These are phyloP conservation scores for Dictyostelium citrinum DNA, from an alignment of 78 protist genomes.

Conservation along the genomic window DNA sequence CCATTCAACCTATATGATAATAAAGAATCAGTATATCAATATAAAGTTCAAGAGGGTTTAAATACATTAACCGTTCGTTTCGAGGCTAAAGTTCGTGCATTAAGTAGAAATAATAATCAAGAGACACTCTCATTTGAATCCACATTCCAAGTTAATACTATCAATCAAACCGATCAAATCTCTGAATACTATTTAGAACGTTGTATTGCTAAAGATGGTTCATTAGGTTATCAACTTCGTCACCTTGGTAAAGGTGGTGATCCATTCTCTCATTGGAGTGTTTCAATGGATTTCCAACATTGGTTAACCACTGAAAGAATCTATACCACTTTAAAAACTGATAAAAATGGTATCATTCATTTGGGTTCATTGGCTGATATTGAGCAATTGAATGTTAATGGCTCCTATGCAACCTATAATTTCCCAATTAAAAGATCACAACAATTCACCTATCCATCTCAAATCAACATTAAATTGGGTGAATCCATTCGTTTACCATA, in stretches of 20 bases:
- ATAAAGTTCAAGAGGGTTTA: slow-evolving; percentile 61
- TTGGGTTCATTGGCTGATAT: slow-evolving; percentile 25
- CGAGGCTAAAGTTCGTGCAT: slow-evolving; percentile 1
- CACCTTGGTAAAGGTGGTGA: slow-evolving; percentile 71
- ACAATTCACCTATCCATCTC: slow-evolving; percentile 20
- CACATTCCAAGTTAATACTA: neutral
- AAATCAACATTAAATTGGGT: neutral
- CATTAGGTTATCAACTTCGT: slow-evolving; percentile 17
- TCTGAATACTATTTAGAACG: neutral
- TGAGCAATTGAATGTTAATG: neutral
- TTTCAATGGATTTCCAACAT: neutral
- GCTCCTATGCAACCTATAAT: too few relatives aligned
- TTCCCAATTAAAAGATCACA: neutral
- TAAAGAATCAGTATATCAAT: slow-evolving; percentile 35
- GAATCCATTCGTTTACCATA: slow-evolving; percentile 42
- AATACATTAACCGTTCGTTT: neutral
- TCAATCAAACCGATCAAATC: neutral
- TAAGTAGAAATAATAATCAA: neutral
- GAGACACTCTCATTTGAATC: neutral
- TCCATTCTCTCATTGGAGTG: neutral
- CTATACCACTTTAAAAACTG: neutral
- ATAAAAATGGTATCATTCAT: slow-evolving; percentile 56
- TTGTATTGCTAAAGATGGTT: neutral
- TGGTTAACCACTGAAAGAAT: neutral
- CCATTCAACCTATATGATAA: slow-evolving; percentile 20